phyloP scores from a whole-genome alignment of 2,329 filamentous ascomycete genomes.

The Exophiala bonariae region DNA sequence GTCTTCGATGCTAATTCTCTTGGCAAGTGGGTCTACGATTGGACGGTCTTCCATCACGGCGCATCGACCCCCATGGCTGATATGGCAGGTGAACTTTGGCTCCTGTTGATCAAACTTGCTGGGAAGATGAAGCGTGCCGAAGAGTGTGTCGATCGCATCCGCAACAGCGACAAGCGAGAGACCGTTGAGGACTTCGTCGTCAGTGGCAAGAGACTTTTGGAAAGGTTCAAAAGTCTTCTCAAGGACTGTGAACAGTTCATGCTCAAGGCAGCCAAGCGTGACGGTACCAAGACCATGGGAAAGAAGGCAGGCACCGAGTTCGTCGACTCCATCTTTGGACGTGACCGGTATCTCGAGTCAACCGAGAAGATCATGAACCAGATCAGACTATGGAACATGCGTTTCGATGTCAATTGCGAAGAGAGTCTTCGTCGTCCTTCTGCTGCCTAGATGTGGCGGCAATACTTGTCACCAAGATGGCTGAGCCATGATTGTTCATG shows the following conservation, averaged over 20 bases:
- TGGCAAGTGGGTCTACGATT: slow-evolving; percentile 99
- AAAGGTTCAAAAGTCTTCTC: slow-evolving; percentile 80
- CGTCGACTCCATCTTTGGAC: slow-evolving; percentile 91
- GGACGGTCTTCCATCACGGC: slow-evolving; percentile 90
- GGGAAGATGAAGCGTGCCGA: slow-evolving; percentile 92
- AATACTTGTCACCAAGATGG: background rate
- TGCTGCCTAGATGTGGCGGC: slow-evolving; percentile 25
- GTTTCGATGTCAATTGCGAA: slow-evolving; percentile 95
- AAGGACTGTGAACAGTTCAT: slow-evolving; percentile 93
- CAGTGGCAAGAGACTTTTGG: slow-evolving; percentile 81
- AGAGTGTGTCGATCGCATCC: slow-evolving; percentile 71
- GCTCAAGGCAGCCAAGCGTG: slow-evolving; percentile 80
- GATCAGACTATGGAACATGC: slow-evolving; percentile 84
- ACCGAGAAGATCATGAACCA: slow-evolving; percentile 92
- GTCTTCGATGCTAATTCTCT: slow-evolving; percentile 97
- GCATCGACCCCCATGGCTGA: slow-evolving; percentile 81
- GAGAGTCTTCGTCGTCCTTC: slow-evolving; percentile 69
- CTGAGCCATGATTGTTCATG: background rate
- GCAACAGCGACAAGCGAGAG: slow-evolving; percentile 70
- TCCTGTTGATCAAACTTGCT: slow-evolving; percentile 87
- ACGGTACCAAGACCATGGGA: slow-evolving; percentile 73
- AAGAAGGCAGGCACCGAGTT: slow-evolving; percentile 94
- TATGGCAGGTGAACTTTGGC: slow-evolving; percentile 91
- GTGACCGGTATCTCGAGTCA: slow-evolving; percentile 82
- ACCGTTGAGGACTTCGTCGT: slow-evolving; percentile 88